Conservation (phyloP, 352 stramenopile species). For the Globisporangium uncinulatum region DNA sequence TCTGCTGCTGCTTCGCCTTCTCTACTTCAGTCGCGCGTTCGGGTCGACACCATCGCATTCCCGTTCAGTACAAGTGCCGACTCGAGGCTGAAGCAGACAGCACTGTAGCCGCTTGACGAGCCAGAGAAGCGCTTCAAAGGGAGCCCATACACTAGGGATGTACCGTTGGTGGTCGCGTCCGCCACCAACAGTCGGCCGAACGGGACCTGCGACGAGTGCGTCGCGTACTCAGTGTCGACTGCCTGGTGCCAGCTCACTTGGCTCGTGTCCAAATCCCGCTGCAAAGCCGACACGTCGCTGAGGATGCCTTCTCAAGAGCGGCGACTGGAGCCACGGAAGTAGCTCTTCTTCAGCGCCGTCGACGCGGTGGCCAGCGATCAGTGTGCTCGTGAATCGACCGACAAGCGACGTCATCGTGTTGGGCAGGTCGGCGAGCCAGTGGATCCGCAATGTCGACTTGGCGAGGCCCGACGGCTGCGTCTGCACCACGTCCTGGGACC, state of each 20-base stretch:
- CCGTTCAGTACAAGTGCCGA: background rate
- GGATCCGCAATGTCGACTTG: conserved; percentile 71
- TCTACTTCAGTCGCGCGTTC: background rate
- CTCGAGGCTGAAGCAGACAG: too few relatives aligned
- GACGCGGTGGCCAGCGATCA: conserved; percentile 72
- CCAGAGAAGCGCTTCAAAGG: conserved; percentile 2
- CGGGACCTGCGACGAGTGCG: conserved; percentile 8
- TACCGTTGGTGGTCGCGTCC: background rate
- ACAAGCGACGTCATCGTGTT: conserved; percentile 68
- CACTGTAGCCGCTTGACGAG: background rate
- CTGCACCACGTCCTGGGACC: conserved; percentile 68
- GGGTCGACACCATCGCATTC: conserved; percentile 8
- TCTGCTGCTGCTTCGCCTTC: background rate
- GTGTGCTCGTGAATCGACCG: conserved; percentile 52
- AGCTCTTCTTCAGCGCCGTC: conserved; percentile 79
- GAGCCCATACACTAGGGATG: background rate
- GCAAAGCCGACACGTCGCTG: background rate
- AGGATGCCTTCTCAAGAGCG: conserved; percentile 67
- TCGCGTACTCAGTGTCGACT: conserved; percentile 9
- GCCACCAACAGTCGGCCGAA: conserved; percentile 5
- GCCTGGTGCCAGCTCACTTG: conserved; percentile 9
- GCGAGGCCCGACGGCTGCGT: conserved; percentile 63
- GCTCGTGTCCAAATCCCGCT: background rate
- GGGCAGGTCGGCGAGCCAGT: conserved; percentile 81
- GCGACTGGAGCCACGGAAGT: conserved; percentile 78